Conservation (phyloP, 2,329 filamentous ascomycete species). For the Ophiostoma novo-ulmi region DNA sequence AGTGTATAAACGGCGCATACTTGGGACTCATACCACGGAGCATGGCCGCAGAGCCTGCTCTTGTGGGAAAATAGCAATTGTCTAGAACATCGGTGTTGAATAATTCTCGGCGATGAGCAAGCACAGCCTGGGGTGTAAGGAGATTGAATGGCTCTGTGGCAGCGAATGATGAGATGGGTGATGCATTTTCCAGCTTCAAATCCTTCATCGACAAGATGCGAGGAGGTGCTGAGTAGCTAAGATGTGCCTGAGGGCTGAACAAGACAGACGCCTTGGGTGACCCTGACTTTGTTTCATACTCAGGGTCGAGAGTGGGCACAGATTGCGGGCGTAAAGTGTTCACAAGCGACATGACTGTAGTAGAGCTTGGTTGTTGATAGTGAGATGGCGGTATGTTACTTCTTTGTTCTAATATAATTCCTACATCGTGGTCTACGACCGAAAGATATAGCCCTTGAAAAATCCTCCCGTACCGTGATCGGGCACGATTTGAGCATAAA, state of each 20-base stretch:
- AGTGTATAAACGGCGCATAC: slow-evolving; percentile 9
- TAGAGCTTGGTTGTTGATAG: neutral
- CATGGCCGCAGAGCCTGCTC: slow-evolving; percentile 3
- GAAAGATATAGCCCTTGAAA: neutral
- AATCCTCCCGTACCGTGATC: neutral
- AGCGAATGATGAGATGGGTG: slow-evolving; percentile 9
- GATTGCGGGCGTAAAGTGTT: neutral
- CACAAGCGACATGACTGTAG: neutral
- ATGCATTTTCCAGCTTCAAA: neutral
- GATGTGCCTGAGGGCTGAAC: neutral
- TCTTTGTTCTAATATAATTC: neutral
- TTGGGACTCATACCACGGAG: slow-evolving; percentile 8
- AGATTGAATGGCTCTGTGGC: slow-evolving; percentile 4
- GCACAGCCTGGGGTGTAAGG: neutral
- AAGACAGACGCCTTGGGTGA: neutral
- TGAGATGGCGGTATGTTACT: neutral
- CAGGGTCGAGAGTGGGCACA: neutral
- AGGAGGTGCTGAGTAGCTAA: neutral
- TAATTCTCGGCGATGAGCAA: neutral
- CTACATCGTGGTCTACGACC: neutral
- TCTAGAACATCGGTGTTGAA: neutral
- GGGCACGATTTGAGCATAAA: neutral
- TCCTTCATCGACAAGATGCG: neutral
- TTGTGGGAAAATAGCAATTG: slow-evolving; percentile 1
- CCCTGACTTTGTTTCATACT: neutral